Evolutionary conservation across 257 asterid genomes (phyloP).

Genomic region (Haberlea rhodopensis): DNA sequence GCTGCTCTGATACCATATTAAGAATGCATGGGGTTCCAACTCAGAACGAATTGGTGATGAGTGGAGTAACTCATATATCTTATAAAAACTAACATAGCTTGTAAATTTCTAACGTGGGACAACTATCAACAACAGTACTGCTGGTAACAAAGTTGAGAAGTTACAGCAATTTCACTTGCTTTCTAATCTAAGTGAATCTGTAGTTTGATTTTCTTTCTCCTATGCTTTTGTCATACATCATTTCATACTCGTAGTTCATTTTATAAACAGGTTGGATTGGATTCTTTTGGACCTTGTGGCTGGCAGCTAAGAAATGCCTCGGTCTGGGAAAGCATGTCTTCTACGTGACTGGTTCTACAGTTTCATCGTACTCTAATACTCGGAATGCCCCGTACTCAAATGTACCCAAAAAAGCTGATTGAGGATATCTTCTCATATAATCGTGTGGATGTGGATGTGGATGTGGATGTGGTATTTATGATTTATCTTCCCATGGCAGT

Average conservation of each 20-base stretch:
- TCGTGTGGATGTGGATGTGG: conserved; percentile 5
- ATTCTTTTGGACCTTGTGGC: conserved; percentile 57
- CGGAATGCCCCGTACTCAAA: conserved; percentile 29
- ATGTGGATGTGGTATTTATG: background rate
- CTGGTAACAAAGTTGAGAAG: too few species aligned
- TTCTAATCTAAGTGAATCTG: background rate
- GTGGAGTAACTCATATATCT: too few species aligned
- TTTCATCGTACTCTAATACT: conserved; percentile 52
- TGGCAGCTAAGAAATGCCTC: conserved; percentile 46
- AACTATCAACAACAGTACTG: too few species aligned
- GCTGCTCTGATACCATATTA: too few species aligned
- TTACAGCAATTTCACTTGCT: background rate
- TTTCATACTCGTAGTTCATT: background rate
- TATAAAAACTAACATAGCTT: too few species aligned
- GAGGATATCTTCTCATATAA: conserved; percentile 10
- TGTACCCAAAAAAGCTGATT: conserved; percentile 22
- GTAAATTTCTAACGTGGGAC: too few species aligned
- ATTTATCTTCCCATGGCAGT: background rate
- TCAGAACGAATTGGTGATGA: too few species aligned
- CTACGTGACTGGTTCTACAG: conserved; percentile 56
- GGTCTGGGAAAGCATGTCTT: conserved; percentile 55
- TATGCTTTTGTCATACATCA: background rate
- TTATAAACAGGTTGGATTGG: conserved; percentile 74
- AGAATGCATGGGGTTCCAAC: too few species aligned
- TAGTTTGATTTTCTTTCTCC: background rate